Conservation (phyloP, 2,329 filamentous ascomycete species). For the Trichoderma hamatum region DNA sequence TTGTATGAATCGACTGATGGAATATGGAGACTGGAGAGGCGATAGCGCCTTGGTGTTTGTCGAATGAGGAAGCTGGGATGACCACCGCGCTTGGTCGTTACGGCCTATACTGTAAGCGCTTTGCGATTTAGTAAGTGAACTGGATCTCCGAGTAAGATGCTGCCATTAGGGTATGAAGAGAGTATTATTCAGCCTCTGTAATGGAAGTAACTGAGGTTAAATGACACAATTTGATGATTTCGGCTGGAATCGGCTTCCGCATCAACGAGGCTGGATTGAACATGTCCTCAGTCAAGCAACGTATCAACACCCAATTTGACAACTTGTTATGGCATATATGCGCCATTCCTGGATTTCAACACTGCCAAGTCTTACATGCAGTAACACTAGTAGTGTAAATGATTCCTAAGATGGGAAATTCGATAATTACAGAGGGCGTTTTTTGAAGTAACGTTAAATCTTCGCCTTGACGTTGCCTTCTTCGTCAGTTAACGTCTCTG, state of each 20-base stretch:
- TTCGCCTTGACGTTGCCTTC: neutral
- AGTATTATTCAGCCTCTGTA: neutral
- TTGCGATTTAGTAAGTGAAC: neutral
- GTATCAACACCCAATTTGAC: neutral
- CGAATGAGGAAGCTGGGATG: neutral
- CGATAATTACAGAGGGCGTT: neutral
- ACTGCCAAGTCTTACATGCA: neutral
- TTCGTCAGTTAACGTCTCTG: neutral
- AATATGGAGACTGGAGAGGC: neutral
- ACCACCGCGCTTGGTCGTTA: neutral
- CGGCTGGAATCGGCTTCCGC: neutral
- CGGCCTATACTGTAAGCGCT: neutral
- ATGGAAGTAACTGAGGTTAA: neutral
- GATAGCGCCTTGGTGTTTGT: neutral
- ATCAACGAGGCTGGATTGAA: neutral
- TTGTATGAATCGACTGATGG: conserved; percentile 1
- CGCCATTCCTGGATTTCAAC: neutral
- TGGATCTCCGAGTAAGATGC: neutral
- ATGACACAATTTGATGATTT: too few relatives aligned
- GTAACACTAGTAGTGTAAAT: neutral
- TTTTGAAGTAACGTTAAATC: neutral
- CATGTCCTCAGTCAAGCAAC: neutral
- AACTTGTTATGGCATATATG: neutral
- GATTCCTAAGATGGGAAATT: neutral
- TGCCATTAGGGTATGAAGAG: neutral